Evolutionary conservation across 805 yeast genomes (phyloP).

Genomic region (Groenewaldozyma tartarivorans): DNA sequence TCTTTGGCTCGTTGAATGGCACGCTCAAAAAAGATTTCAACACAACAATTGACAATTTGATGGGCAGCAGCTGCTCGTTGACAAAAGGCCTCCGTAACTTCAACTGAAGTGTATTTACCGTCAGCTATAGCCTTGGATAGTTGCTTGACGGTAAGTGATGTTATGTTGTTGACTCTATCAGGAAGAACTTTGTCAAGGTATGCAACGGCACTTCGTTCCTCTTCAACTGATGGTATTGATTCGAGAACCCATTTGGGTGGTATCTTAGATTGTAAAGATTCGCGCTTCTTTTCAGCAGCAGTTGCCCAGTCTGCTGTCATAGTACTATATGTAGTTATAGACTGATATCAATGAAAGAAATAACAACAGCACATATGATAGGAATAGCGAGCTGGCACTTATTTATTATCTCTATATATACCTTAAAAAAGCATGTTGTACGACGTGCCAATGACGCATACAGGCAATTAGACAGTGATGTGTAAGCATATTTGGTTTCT

Average conservation of each 20-base stretch:
- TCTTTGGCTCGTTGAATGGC: conserved; percentile 50
- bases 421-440: too few species aligned
- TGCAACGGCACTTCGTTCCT: conserved; percentile 8
- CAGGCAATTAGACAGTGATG: too few species aligned
- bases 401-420: too few species aligned
- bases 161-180: conserved; percentile 2
- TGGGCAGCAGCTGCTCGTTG: conserved; percentile 52
- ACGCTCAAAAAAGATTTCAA: conserved; percentile 41
- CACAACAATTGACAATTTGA: conserved; percentile 35
- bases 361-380: too few species aligned
- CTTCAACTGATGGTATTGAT: conserved; percentile 4
- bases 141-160: conserved; percentile 13
- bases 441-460: too few species aligned
- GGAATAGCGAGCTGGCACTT: too few species aligned
- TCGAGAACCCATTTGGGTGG: conserved; percentile 9
- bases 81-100: conserved; percentile 45
- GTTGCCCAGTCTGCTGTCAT: conserved; percentile 7
- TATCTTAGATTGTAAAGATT: conserved; percentile 4
- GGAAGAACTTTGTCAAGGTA: conserved; percentile 9
- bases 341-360: too few species aligned
- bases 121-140: conserved; percentile 32
- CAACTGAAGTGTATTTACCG: conserved; percentile 33
- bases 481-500: too few species aligned
- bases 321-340: too few species aligned
- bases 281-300: conserved; percentile 7